A percentile compares a stretch with the other conserved stretches of the same genome.
These are phyloP conservation scores for Zoysia pacifica DNA, from an alignment of 176 grass and related monocot species.

Conservation along the genomic window DNA sequence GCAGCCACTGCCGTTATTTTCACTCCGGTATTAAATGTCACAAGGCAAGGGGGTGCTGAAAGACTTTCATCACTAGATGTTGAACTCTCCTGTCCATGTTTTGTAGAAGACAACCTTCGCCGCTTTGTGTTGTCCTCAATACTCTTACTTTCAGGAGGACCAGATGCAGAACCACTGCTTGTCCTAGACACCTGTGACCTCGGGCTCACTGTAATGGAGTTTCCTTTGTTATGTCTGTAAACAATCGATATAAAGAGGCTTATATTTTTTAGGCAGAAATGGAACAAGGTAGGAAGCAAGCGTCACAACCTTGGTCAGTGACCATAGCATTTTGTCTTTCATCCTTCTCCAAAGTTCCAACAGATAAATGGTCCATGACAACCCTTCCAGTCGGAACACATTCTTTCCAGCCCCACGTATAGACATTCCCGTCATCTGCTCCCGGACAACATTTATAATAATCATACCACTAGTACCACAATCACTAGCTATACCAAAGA, in stretches of 20 bases:
- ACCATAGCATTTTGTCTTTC: slow-evolving; percentile 49
- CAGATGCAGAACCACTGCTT: slow-evolving; percentile 56
- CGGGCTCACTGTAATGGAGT: slow-evolving; percentile 82
- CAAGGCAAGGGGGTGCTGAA: slow-evolving; percentile 84
- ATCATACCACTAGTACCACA: slow-evolving; percentile 3
- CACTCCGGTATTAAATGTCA: slow-evolving; percentile 82
- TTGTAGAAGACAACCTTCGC: slow-evolving; percentile 77
- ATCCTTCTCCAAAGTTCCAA: slow-evolving; percentile 75
- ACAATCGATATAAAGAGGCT: slow-evolving; percentile 45
- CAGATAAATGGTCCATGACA: slow-evolving; percentile 55
- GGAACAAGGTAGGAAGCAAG: slow-evolving; percentile 18
- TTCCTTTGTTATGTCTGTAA: slow-evolving; percentile 55
- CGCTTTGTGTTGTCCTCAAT: slow-evolving; percentile 82
- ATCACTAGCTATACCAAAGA: not conserved
- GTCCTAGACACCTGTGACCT: slow-evolving; percentile 77
- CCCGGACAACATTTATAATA: slow-evolving; percentile 39
- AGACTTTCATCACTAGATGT: slow-evolving; percentile 87
- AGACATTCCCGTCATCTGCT: slow-evolving; percentile 85
- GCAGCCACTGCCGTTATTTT: slow-evolving; percentile 79
- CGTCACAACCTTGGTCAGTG: slow-evolving; percentile 69
- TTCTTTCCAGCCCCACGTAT: slow-evolving; percentile 99
- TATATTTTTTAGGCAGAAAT: slow-evolving; percentile 40
- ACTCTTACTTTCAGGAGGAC: slow-evolving; percentile 64
- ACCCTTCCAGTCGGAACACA: slow-evolving; percentile 89
- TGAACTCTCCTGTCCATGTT: slow-evolving; percentile 78